Conservation (phyloP, 495 filamentous ascomycete species). For the Daldinia concentrica region DNA sequence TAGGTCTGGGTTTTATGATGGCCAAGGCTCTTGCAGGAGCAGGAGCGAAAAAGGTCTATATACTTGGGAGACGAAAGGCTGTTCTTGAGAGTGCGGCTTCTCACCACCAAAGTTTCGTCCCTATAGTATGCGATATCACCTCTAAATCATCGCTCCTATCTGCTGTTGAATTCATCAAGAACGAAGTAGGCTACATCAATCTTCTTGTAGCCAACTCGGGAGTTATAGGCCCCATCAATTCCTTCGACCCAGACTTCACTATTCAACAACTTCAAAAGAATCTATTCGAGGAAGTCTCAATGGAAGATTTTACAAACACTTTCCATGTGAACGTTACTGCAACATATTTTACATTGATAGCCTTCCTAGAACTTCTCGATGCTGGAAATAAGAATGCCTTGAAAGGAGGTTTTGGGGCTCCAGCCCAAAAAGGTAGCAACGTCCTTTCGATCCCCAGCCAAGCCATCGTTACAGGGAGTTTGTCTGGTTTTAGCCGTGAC, state of each 20-base stretch:
- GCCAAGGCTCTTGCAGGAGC: conserved; percentile 68
- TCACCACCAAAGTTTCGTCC: conserved; percentile 53
- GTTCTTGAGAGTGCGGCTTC: conserved; percentile 57
- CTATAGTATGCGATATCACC: conserved; percentile 66
- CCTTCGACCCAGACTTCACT: conserved; percentile 49
- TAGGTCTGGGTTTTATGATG: conserved; percentile 74
- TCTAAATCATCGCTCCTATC: conserved; percentile 63
- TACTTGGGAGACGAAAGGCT: conserved; percentile 68
- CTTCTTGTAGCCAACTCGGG: conserved; percentile 69
- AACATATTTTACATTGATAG: conserved; percentile 62
- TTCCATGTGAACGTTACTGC: conserved; percentile 63
- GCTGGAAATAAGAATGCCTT: conserved; percentile 65
- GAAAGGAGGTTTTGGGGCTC: conserved; percentile 46
- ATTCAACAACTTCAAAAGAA: conserved; percentile 57
- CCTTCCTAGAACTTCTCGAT: conserved; percentile 68
- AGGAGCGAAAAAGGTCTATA: conserved; percentile 74
- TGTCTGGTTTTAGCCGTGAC: conserved; percentile 62
- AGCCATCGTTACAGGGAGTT: conserved; percentile 62
- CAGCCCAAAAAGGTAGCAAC: conserved; percentile 26
- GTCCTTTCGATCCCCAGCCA: conserved; percentile 61
- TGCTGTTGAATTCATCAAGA: conserved; percentile 57
- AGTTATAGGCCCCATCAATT: conserved; percentile 54
- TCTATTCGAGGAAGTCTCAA: conserved; percentile 53
- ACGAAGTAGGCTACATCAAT: conserved; percentile 63
- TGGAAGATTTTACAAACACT: conserved; percentile 60